Evolutionary conservation across 768 basidiomycete species (phyloP).

Genomic region (Kwoniella dejecticola): DNA sequence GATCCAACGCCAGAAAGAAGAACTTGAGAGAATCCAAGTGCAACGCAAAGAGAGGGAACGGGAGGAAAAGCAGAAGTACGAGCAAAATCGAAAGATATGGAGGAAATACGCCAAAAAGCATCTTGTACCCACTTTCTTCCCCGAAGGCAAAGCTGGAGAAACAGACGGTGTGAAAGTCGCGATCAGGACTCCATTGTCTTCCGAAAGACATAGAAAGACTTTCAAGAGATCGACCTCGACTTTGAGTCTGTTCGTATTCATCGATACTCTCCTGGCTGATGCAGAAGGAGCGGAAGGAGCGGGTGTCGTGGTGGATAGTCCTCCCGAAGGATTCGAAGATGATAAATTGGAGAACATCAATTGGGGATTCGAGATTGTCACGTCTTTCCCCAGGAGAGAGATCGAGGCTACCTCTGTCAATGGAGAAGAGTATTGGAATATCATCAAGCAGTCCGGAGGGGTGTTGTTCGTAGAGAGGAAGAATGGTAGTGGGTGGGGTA

Average conservation of each 20-base stretch:
- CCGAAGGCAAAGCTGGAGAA: background rate
- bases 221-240: slow-evolving; percentile 34
- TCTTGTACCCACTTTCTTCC: slow-evolving; percentile 55
- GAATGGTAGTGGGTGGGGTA: slow-evolving; percentile 33
- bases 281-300: slow-evolving; percentile 4
- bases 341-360: background rate
- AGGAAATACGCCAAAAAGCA: slow-evolving; percentile 64
- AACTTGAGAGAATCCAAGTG: slow-evolving; percentile 40
- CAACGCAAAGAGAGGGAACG: slow-evolving; percentile 45
- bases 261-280: slow-evolving; percentile 51
- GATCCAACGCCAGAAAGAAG: slow-evolving; percentile 62
- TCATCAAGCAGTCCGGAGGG: slow-evolving; percentile 41
- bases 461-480: slow-evolving; percentile 48
- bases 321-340: slow-evolving; percentile 31
- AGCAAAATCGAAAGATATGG: slow-evolving; percentile 59
- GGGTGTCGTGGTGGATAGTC: slow-evolving; percentile 35
- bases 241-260: slow-evolving; percentile 41
- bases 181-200: slow-evolving; percentile 43
- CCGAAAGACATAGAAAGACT: slow-evolving; percentile 37
- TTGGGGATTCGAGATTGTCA: slow-evolving; percentile 44
- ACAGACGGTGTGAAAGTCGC: slow-evolving; percentile 46
- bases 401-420: slow-evolving; percentile 22
- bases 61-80: slow-evolving; percentile 33
- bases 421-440: slow-evolving; percentile 41
- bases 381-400: slow-evolving; percentile 47